A percentile compares a stretch with the other conserved stretches of the same genome.
These are phyloP conservation scores for Ceratocystis destructans DNA, from an alignment of 2,329 filamentous ascomycete genomes.

Conservation along the genomic window DNA sequence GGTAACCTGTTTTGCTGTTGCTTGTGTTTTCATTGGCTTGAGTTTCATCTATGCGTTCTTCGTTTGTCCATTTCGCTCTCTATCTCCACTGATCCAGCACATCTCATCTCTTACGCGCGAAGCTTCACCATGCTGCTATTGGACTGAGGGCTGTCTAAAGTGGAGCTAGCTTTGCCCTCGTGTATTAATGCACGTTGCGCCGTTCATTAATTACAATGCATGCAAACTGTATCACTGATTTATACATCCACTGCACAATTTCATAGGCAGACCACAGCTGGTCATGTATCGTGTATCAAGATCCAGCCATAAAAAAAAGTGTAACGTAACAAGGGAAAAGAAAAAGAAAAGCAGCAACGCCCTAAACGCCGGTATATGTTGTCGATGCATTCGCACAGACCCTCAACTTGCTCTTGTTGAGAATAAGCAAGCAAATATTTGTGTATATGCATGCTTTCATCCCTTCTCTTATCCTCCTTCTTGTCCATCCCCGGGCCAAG, in stretches of 20 bases:
- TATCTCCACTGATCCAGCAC: neutral
- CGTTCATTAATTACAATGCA: neutral
- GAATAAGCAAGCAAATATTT: neutral
- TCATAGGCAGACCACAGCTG: neutral
- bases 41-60: neutral
- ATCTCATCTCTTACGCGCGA: neutral
- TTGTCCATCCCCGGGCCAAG: neutral
- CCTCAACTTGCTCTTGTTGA: neutral
- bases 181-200: neutral
- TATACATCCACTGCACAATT: neutral
- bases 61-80: neutral
- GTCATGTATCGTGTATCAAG: neutral
- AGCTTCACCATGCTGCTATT: neutral
- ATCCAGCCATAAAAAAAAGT: neutral
- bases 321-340: neutral
- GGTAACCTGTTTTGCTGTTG: neutral
- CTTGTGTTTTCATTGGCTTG: neutral
- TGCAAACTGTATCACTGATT: neutral
- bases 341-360: constrained; percentile 1
- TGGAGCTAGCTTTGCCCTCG: neutral
- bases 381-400: constrained; percentile 1
- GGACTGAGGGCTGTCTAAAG: neutral
- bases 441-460: neutral
- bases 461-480: neutral
- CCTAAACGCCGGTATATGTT: constrained; percentile 11